Conservation (phyloP, 306 rosid genomes). For the Coriaria nepalensis region DNA sequence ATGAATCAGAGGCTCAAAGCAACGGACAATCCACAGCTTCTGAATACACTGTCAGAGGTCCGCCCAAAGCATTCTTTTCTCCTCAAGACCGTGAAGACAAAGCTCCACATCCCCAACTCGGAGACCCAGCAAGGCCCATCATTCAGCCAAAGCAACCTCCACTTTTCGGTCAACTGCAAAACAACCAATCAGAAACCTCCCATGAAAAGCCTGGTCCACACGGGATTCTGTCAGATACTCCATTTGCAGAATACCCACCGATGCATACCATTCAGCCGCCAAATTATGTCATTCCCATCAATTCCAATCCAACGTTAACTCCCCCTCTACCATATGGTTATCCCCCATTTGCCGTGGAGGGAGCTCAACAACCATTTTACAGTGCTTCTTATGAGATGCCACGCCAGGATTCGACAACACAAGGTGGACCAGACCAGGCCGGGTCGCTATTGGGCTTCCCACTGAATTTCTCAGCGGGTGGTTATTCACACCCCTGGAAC, state of each 20-base stretch:
- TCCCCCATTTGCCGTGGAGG: constrained; percentile 58
- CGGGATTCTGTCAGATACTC: constrained; percentile 42
- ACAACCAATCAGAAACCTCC: constrained; percentile 38
- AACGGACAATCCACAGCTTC: constrained; percentile 59
- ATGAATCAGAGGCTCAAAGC: constrained; percentile 75
- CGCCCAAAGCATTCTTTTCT: constrained; percentile 60
- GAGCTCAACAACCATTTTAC: constrained; percentile 51
- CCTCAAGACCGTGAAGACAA: constrained; percentile 14
- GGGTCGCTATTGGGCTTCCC: constrained; percentile 64
- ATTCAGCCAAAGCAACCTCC: constrained; percentile 48
- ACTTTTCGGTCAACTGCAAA: constrained; percentile 51
- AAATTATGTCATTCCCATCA: constrained; percentile 36
- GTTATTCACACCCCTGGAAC: constrained; percentile 68
- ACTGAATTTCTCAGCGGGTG: constrained; percentile 39
- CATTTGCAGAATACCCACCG: constrained; percentile 51
- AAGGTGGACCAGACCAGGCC: constrained; percentile 44
- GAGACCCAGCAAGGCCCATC: constrained; percentile 65
- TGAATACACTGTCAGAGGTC: constrained; percentile 60
- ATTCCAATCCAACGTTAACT: constrained; percentile 59
- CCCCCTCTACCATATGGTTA: constrained; percentile 57
- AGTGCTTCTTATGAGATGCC: constrained; percentile 57
- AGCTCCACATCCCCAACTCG: constrained; percentile 57
- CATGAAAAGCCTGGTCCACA: constrained; percentile 70
- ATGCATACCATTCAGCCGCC: constrained; percentile 54
- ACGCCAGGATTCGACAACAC: constrained; percentile 58